These are phyloP conservation scores for Tetracladium setigerum DNA, from an alignment of 495 filamentous ascomycete species.

Conservation along the genomic window DNA sequence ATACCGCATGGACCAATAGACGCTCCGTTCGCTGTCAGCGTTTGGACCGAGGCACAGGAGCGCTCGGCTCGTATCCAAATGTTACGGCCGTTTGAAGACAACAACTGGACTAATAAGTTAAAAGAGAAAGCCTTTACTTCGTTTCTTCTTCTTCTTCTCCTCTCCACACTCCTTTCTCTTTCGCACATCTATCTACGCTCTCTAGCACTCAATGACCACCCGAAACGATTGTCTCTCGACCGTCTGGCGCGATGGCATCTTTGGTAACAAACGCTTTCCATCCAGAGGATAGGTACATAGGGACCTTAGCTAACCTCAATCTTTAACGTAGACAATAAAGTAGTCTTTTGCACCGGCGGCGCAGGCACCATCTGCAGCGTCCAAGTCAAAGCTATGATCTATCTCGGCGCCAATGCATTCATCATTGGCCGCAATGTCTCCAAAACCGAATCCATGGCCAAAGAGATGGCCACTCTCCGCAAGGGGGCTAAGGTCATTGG, in stretches of 20 bases:
- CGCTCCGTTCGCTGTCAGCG: too few relatives aligned
- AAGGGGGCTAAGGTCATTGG: conserved; percentile 76
- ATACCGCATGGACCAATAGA: too few relatives aligned
- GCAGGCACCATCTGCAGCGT: conserved; percentile 90
- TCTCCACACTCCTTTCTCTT: background rate
- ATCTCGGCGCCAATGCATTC: conserved; percentile 87
- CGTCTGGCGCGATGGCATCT: conserved; percentile 80
- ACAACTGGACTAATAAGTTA: background rate
- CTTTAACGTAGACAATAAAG: conserved; percentile 62
- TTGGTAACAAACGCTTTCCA: conserved; percentile 42
- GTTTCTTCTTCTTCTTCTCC: background rate
- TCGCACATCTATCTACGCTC: background rate
- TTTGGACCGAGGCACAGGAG: too few relatives aligned
- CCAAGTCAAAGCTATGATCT: conserved; percentile 83
- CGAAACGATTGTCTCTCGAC: conserved; percentile 62
- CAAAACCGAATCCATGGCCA: conserved; percentile 75
- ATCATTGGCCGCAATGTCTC: conserved; percentile 88
- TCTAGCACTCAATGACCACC: too few relatives aligned
- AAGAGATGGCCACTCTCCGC: conserved; percentile 72
- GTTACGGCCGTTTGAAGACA: background rate
- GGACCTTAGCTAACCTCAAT: conserved; percentile 1
- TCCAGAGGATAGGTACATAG: background rate
- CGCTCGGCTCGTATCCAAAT: too few relatives aligned
- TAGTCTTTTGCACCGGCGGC: conserved; percentile 93
- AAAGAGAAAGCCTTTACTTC: too few relatives aligned